Percentiles rank a stretch among this genome's conserved stretches.
These are phyloP conservation scores for Globisporangium camurandrum DNA, from an alignment of 352 stramenopile genomes.

Conservation along the genomic window DNA sequence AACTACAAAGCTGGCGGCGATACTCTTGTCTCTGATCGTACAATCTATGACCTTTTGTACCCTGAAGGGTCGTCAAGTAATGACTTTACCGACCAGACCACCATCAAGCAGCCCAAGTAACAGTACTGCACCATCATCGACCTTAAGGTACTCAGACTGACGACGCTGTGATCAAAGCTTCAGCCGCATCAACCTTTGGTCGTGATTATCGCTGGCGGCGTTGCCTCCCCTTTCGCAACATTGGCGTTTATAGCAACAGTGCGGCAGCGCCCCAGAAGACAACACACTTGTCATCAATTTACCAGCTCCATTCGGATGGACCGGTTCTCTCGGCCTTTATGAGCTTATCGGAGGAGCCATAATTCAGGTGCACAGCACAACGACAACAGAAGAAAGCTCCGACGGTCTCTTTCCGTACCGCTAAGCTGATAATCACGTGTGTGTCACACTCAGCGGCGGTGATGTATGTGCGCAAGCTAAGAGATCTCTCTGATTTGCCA, in stretches of 20 bases:
- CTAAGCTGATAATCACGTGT: constrained; percentile 15
- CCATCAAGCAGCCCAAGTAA: constrained; percentile 12
- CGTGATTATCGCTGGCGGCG: constrained; percentile 10
- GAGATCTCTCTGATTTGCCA: constrained; percentile 14
- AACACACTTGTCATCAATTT: constrained; percentile 16
- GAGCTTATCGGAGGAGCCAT: constrained; percentile 10
- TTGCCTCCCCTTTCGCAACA: no score
- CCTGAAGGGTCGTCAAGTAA: constrained; percentile 6
- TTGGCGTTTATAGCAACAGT: constrained; percentile 12
- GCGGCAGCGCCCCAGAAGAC: constrained; percentile 12
- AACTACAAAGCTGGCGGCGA: no score
- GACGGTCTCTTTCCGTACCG: constrained; percentile 11
- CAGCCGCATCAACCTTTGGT: background rate
- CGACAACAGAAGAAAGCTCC: background rate
- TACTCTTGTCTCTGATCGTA: no score
- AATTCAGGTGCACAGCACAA: constrained; percentile 6
- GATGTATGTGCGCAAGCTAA: constrained; percentile 2
- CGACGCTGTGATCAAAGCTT: background rate
- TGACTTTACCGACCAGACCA: no score
- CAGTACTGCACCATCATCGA: constrained; percentile 9
- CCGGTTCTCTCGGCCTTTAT: constrained; percentile 9
- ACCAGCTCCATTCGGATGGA: constrained; percentile 10
- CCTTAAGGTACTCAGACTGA: constrained; percentile 7
- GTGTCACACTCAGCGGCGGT: background rate
- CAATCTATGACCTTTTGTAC: no score